These are phyloP conservation scores for Triangularia verruculosa DNA, from an alignment of 2,329 filamentous ascomycete genomes.

Conservation along the genomic window DNA sequence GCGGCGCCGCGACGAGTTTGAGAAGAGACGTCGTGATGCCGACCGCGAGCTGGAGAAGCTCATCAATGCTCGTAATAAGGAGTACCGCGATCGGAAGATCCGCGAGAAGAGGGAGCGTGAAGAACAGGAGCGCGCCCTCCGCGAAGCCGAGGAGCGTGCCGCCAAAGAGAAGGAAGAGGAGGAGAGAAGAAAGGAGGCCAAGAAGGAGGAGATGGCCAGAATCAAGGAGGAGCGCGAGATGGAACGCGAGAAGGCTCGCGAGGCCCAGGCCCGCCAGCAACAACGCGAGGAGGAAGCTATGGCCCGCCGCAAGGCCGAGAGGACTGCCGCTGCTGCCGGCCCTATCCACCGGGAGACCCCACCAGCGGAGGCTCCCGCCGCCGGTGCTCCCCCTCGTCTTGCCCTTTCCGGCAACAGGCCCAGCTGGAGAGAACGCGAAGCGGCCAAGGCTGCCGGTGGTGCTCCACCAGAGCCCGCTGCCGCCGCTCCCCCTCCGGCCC, in stretches of 20 bases:
- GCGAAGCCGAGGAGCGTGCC: constrained; percentile 82
- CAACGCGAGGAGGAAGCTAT: constrained; percentile 87
- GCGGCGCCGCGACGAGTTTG: constrained; percentile 90
- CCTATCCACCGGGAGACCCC: constrained; percentile 29
- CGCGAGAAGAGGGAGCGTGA: constrained; percentile 82
- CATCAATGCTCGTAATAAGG: constrained; percentile 83
- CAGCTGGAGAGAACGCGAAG: constrained; percentile 73
- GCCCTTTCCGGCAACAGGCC: constrained; percentile 60
- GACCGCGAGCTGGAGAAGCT: constrained; percentile 92
- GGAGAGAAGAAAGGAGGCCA: constrained; percentile 74
- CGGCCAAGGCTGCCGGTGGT: constrained; percentile 41
- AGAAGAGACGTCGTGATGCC: constrained; percentile 86
- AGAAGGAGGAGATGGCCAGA: constrained; percentile 65
- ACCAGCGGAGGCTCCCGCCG: constrained; percentile 45
- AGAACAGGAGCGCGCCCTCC: constrained; percentile 72
- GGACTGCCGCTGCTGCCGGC: constrained; percentile 38
- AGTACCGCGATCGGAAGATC: constrained; percentile 77
- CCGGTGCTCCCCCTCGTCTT: constrained; percentile 56
- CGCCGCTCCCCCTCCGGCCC: constrained; percentile 28
- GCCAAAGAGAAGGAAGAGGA: constrained; percentile 83
- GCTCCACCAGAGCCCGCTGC: constrained; percentile 31
- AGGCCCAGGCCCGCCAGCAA: constrained; percentile 67
- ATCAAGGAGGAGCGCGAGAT: constrained; percentile 63
- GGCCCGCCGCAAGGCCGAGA: constrained; percentile 67
- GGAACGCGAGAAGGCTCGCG: constrained; percentile 65